phyloP scores from a whole-genome alignment of 192 early-diverging fungal species.

The Anaeromyces robustus region DNA sequence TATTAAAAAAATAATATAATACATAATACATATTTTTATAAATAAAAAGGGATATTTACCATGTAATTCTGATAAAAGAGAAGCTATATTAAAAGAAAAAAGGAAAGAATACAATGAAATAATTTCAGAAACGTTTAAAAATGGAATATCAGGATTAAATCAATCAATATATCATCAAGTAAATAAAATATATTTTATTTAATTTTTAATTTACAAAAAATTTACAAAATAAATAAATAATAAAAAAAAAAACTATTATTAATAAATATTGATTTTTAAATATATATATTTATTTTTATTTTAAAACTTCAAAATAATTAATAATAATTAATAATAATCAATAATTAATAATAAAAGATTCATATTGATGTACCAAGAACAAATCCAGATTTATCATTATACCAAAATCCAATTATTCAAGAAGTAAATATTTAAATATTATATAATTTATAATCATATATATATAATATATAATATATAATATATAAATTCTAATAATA shows the following conservation, averaged over 20 bases:
- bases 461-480: no score
- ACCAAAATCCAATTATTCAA: slow-evolving; percentile 67
- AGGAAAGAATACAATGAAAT: slow-evolving; percentile 82
- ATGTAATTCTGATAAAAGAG: slow-evolving; percentile 63
- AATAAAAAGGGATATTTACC: slow-evolving; percentile 65
- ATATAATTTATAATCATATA: background rate
- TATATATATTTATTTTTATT: no score
- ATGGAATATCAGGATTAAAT: slow-evolving; percentile 45
- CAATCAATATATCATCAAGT: slow-evolving; percentile 82
- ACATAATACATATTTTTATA: background rate
- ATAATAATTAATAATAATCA: no score
- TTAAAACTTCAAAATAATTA: no score
- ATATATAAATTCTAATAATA: no score
- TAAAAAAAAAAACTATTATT: no score
- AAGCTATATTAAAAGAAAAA: slow-evolving; percentile 67
- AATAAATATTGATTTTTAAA: background rate
- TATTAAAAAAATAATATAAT: background rate
- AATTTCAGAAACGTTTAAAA: background rate
- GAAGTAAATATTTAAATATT: slow-evolving; percentile 23
- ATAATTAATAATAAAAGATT: slow-evolving; percentile 26
- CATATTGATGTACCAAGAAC: slow-evolving; percentile 92
- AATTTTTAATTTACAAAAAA: no score
- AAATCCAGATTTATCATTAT: slow-evolving; percentile 63
- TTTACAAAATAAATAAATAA: no score
- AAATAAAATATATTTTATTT: slow-evolving; percentile 4